Evolutionary conservation across 2,329 filamentous ascomycete species (phyloP), one percentile per base, ranked within the genome.

Genomic region (Botrytis paeoniae): DNA sequence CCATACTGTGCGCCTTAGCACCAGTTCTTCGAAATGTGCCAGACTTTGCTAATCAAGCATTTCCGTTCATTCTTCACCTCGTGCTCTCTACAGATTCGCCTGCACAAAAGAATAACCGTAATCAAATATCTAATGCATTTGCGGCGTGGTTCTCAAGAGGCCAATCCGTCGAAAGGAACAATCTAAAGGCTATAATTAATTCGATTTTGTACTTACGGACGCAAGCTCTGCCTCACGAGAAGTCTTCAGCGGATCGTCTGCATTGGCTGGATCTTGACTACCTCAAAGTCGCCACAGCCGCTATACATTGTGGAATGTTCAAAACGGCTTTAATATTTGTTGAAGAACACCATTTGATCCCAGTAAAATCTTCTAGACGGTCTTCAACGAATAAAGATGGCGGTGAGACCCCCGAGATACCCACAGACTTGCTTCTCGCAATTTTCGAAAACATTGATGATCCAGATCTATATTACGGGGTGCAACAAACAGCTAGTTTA

Each of bases 371-470:
- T 29, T 91, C 92, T 61, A 87, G 93, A 73, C 88, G 93, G 68
- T 92, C 92, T 14, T 94, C 91, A 3, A 83, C 85, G 4, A 79
- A 85, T 65, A 85, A 84, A 76, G 83, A 87, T 81, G 82, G 76
- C 22, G 41, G 73, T 25, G 75, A 77, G 14, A 65, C 73, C 32
- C 80, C 85, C 64, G 75, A 78, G 18, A 83, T 90, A 39, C 88
- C 93, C 10, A 86, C 88, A 5, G 89, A 93, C 43, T 85, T 97
- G 1, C 85, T 98, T 20, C 86, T 97, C 62, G 85, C 88, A 0
- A 95, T 99, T 4, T 99, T 96, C 81, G 92, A 93, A 80, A 95
- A 93, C 74, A 92, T 99, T 64, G 95, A 98, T 79, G 97, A 99
- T 79, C 95, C 95, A 2, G 96, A 99, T 81, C 92, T 94, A 0